Percentiles rank a stretch among this genome's conserved stretches.
Evolutionary conservation across 2,329 filamentous ascomycete species (phyloP).

Genomic region (Diplodia seriata): DNA sequence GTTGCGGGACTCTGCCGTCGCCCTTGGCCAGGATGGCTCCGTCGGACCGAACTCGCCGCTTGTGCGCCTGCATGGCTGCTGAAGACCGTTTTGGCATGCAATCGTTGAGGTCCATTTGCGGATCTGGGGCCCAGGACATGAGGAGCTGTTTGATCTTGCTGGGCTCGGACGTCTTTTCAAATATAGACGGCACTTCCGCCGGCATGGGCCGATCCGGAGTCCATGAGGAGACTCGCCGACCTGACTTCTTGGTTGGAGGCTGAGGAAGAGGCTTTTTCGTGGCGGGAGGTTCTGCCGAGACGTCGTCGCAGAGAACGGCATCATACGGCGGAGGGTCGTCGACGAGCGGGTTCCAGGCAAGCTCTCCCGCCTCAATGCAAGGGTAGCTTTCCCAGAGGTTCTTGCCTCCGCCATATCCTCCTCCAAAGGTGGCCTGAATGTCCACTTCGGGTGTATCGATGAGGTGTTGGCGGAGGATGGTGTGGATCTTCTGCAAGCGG

Average conservation of each 20-base stretch:
- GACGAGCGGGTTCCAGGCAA: conserved; percentile 10
- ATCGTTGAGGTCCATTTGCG: too few species aligned
- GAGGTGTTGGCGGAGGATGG: not conserved
- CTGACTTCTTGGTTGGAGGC: not conserved
- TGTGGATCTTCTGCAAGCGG: not conserved
- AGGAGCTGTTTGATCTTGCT: not conserved
- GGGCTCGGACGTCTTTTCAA: not conserved
- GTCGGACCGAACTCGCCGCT: too few species aligned
- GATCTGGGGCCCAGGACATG: too few species aligned
- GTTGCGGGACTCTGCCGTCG: not conserved
- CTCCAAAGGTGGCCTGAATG: not conserved
- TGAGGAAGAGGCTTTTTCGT: not conserved
- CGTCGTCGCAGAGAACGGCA: conserved; percentile 1
- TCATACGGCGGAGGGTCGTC: conserved; percentile 12
- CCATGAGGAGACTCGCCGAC: not conserved
- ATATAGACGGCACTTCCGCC: too few species aligned
- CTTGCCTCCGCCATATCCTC: conserved; percentile 11
- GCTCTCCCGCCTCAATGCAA: not conserved
- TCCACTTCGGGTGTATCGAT: conserved; percentile 14
- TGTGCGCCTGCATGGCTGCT: too few species aligned
- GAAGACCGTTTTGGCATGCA: too few species aligned
- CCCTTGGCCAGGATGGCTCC: too few species aligned
- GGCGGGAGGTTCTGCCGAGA: not conserved
- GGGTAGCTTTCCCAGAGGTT: conserved; percentile 23
- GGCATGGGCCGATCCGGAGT: not conserved